These are phyloP conservation scores for Phytopythium litorale DNA, from an alignment of 352 stramenopile genomes.

Conservation along the genomic window DNA sequence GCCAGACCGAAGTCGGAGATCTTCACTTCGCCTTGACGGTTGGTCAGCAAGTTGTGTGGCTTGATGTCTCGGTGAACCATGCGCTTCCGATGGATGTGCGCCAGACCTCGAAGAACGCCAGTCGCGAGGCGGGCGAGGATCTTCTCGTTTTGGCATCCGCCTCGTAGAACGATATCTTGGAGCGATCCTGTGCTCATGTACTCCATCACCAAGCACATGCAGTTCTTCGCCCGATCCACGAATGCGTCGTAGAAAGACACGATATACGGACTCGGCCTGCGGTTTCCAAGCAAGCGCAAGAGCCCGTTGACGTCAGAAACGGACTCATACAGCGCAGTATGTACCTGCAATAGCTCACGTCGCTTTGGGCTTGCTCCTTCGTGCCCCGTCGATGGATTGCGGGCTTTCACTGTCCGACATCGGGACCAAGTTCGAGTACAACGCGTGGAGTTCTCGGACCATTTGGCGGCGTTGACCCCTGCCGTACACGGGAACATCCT, in stretches of 20 bases:
- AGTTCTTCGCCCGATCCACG: slow-evolving; percentile 84
- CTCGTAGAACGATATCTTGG: slow-evolving; percentile 84
- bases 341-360: slow-evolving; percentile 22
- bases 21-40: slow-evolving; percentile 82
- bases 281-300: background rate
- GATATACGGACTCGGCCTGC: slow-evolving; percentile 82
- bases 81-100: slow-evolving; percentile 84
- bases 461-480: slow-evolving; percentile 84
- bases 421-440: slow-evolving; percentile 88
- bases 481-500: slow-evolving; percentile 87
- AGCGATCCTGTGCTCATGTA: slow-evolving; percentile 92
- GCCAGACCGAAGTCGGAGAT: slow-evolving; percentile 88
- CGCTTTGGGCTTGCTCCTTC: slow-evolving; percentile 30
- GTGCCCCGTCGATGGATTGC: slow-evolving; percentile 12
- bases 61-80: slow-evolving; percentile 94
- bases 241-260: slow-evolving; percentile 93
- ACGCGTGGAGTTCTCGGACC: slow-evolving; percentile 84
- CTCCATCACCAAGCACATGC: slow-evolving; percentile 90
- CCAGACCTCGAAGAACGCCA: slow-evolving; percentile 73
- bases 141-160: slow-evolving; percentile 81
- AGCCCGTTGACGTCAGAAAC: slow-evolving; percentile 1
- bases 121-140: slow-evolving; percentile 69
- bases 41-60: slow-evolving; percentile 88
- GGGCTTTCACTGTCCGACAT: slow-evolving; percentile 47
- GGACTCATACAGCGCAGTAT: background rate